phyloP scores from a whole-genome alignment of 2,329 filamentous ascomycete species.

The Ophiostoma novo-ulmi region DNA sequence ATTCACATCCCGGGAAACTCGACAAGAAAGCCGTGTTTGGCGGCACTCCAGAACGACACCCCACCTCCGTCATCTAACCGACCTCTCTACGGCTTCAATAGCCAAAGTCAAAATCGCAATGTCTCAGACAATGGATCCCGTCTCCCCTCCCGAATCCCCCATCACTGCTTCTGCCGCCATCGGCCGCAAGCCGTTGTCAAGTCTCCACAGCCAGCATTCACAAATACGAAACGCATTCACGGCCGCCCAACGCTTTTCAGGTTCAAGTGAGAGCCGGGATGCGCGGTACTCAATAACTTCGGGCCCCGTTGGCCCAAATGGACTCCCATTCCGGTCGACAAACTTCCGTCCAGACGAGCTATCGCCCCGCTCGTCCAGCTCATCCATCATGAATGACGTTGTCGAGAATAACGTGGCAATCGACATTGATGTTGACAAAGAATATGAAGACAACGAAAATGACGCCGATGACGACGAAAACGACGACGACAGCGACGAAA shows the following conservation, averaged over 20 bases:
- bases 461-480: constrained; percentile 17
- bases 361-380: constrained; percentile 37
- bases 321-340: constrained; percentile 34
- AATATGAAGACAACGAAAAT: constrained; percentile 17
- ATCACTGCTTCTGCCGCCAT: constrained; percentile 35
- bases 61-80: neutral
- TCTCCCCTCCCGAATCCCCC: constrained; percentile 43
- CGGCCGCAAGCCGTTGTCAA: constrained; percentile 30
- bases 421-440: constrained; percentile 18
- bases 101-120: constrained; percentile 16
- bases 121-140: constrained; percentile 33
- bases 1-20: neutral
- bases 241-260: constrained; percentile 9
- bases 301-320: constrained; percentile 32
- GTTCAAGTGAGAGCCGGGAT: constrained; percentile 25
- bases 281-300: constrained; percentile 30
- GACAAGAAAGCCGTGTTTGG: constrained; percentile 3
- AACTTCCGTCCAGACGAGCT: constrained; percentile 34
- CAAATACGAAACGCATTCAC: constrained; percentile 16
- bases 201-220: constrained; percentile 16
- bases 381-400: constrained; percentile 28
- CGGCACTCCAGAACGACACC: neutral
- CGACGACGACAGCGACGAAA: constrained; percentile 5
- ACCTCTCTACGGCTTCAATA: neutral
- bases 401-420: neutral